Percentiles rank a stretch among this genome's conserved stretches.
These are phyloP conservation scores for Tricholoma hemisulphureum DNA, from an alignment of 768 basidiomycete species.

Conservation along the genomic window DNA sequence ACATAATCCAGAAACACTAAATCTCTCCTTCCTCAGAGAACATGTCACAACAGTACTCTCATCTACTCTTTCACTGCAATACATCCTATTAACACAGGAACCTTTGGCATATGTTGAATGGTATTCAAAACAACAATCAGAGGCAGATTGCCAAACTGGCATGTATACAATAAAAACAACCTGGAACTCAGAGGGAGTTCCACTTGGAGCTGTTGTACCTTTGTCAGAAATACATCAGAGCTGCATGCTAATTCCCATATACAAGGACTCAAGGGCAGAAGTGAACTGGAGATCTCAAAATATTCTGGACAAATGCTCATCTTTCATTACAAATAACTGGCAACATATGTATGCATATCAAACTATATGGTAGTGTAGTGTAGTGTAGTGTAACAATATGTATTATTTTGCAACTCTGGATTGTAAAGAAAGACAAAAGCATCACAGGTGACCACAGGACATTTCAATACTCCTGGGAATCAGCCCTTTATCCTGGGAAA, in stretches of 20 bases:
- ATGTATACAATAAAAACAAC: conserved; percentile 7
- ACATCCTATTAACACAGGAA: no score
- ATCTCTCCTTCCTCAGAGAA: no score
- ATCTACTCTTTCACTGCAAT: no score
- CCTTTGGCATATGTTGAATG: conserved; percentile 13
- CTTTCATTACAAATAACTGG: conserved; percentile 28
- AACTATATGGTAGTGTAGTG: conserved; percentile 23
- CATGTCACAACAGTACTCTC: no score
- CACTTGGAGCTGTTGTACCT: conserved; percentile 24
- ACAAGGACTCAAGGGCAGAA: neutral
- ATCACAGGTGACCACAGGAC: neutral
- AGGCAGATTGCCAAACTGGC: conserved; percentile 1
- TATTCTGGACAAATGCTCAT: conserved; percentile 17
- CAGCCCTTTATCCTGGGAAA: neutral
- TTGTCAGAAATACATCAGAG: conserved; percentile 28
- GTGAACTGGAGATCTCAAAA: conserved; percentile 11
- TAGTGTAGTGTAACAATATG: no score
- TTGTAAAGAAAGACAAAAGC: no score
- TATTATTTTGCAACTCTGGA: no score
- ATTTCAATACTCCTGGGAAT: neutral
- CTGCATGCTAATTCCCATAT: conserved; percentile 32
- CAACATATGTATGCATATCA: conserved; percentile 25
- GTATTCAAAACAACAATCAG: neutral
- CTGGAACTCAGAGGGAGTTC: neutral
- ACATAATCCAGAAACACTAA: no score